Evolutionary conservation across 129 eudicot genomes (phyloP), one percentile per base, ranked within the genome.

Genomic region (Lactuca sativa): DNA sequence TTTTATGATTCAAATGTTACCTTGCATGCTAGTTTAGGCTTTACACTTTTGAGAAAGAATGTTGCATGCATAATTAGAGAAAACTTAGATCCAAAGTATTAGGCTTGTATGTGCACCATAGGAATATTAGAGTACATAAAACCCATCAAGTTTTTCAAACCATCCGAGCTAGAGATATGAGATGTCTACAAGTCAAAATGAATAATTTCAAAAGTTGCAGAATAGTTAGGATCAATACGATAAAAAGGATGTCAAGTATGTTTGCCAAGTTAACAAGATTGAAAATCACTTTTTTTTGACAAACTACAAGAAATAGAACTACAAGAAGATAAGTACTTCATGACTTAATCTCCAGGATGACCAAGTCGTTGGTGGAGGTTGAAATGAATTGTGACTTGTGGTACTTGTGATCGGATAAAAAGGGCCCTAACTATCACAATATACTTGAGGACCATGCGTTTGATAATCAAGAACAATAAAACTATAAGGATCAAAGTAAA

Each of bases 101-200:
- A n/a, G n/a, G n/a, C n/a, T n/a, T n/a, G n/a, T n/a, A n/a, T n/a
- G n/a, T n/a, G n/a, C n/a, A n/a, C n/a, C n/a, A n/a, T n/a, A n/a
- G n/a, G n/a, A n/a, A n/a, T n/a, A n/a, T n/a, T n/a, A n/a, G n/a
- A n/a, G n/a, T n/a, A n/a, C n/a, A n/a, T n/a, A n/a, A n/a, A n/a
- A n/a, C n/a, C n/a, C n/a, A n/a, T n/a, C n/a, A n/a, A n/a, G n/a
- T n/a, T n/a, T n/a, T n/a, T n/a, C n/a, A n/a, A n/a, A n/a, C n/a
- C n/a, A n/a, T n/a, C n/a, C n/a, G n/a, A 14, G 17, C 75, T 70
- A 0, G 21, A 6, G 8, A 70, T 9, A 7, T 51, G 75, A 11
- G 75, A 70, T 1, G 53, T 54, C 74, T 64, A 69, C 18, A 69
- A 0, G 15, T 69, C 74, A 56, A 12, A 14, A 53, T 69, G 74